Evolutionary conservation across 2,329 filamentous ascomycete species (phyloP).

Genomic region (Colletotrichum sansevieriae): DNA sequence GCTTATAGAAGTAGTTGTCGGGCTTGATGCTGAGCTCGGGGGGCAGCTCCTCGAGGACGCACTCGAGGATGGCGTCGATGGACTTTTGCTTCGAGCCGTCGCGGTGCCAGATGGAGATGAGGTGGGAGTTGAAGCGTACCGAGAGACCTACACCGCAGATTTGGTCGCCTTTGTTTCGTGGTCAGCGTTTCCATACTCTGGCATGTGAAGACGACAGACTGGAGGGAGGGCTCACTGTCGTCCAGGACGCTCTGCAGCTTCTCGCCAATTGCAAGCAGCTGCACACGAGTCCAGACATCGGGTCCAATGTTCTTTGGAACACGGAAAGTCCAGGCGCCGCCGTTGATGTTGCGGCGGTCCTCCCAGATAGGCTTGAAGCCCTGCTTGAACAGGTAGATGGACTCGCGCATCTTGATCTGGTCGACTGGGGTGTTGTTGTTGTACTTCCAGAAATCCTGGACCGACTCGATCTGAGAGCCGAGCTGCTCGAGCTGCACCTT

Average conservation of each 20-base stretch:
- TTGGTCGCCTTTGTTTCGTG: slow-evolving; percentile 73
- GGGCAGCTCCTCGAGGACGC: slow-evolving; percentile 80
- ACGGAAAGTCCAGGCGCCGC: slow-evolving; percentile 93
- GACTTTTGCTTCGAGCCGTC: slow-evolving; percentile 85
- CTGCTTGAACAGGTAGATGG: slow-evolving; percentile 83
- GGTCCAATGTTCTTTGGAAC: slow-evolving; percentile 81
- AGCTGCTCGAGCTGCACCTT: slow-evolving; percentile 71
- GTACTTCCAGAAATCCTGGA: slow-evolving; percentile 88
- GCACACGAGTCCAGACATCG: slow-evolving; percentile 85
- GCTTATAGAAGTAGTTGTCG: slow-evolving; percentile 86
- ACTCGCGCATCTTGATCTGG: slow-evolving; percentile 81
- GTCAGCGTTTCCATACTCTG: not conserved
- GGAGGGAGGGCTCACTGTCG: slow-evolving; percentile 64
- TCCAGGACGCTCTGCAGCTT: slow-evolving; percentile 81
- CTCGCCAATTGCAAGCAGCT: slow-evolving; percentile 87
- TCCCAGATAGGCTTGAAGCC: slow-evolving; percentile 85
- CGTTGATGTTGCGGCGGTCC: slow-evolving; percentile 86
- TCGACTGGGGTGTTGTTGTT: slow-evolving; percentile 85
- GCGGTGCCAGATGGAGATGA: slow-evolving; percentile 95
- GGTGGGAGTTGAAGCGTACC: slow-evolving; percentile 88
- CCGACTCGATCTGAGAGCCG: slow-evolving; percentile 77
- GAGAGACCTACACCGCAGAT: slow-evolving; percentile 91
- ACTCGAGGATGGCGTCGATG: slow-evolving; percentile 79
- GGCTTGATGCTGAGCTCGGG: slow-evolving; percentile 78
- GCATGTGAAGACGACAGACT: not conserved